Percentiles rank a stretch among this genome's conserved stretches.
Conservation (phyloP, 2,329 filamentous ascomycete species). For the Colletotrichum ledebouriae region DNA sequence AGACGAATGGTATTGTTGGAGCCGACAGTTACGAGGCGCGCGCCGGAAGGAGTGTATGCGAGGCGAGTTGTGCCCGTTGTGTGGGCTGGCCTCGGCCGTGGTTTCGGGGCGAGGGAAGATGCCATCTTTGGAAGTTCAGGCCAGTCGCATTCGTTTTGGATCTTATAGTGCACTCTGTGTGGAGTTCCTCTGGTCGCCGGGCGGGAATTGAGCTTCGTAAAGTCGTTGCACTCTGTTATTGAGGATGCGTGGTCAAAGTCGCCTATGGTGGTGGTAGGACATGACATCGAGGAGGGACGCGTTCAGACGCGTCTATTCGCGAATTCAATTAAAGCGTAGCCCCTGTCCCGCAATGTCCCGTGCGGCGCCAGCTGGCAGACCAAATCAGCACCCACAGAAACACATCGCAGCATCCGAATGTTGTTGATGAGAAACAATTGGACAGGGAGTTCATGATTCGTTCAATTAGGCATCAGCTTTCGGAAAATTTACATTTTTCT, state of each 20-base stretch:
- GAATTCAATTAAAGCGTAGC: conserved; percentile 50
- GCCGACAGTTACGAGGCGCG: conserved; percentile 89
- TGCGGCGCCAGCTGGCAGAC: background rate
- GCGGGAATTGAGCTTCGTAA: background rate
- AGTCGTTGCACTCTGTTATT: background rate
- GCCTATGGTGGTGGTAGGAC: conserved; percentile 9
- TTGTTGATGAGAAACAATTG: conserved; percentile 41
- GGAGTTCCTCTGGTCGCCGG: background rate
- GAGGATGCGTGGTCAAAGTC: conserved; percentile 28
- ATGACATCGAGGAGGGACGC: conserved; percentile 50
- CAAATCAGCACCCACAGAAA: conserved; percentile 8
- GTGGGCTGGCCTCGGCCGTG: conserved; percentile 78
- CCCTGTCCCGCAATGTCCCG: conserved; percentile 13
- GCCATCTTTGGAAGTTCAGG: conserved; percentile 42
- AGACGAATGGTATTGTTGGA: conserved; percentile 94
- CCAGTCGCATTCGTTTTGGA: background rate
- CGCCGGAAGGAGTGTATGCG: conserved; percentile 90
- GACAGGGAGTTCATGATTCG: conserved; percentile 18
- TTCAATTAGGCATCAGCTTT: conserved; percentile 12
- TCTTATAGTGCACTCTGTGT: background rate
- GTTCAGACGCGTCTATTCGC: conserved; percentile 54
- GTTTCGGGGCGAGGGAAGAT: conserved; percentile 59
- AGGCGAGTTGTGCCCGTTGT: conserved; percentile 89
- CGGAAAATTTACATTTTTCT: background rate
- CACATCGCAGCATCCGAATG: conserved; percentile 34